These are phyloP conservation scores for Homolaphlyctis polyrhiza DNA, from an alignment of 371 early-diverging fungal species.

Conservation along the genomic window DNA sequence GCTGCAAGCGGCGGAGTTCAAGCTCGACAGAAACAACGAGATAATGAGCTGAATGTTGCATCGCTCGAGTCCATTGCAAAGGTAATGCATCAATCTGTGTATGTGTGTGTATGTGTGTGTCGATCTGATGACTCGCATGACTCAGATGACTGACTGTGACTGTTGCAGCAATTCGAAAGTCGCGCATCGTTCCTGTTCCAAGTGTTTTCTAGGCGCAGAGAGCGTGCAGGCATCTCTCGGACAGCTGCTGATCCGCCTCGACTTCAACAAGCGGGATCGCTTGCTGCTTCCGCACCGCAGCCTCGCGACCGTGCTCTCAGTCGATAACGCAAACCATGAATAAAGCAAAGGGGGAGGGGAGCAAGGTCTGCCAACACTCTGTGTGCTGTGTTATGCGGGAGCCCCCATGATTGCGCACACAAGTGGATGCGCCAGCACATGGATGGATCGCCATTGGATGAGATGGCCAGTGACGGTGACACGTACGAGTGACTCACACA, in stretches of 20 bases:
- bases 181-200: constrained; percentile 50
- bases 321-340: not conserved
- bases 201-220: constrained; percentile 39
- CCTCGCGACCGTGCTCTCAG: not conserved
- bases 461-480: too few relatives aligned
- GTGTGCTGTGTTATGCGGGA: too few relatives aligned
- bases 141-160: not conserved
- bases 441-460: too few relatives aligned
- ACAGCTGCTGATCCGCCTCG: constrained; percentile 4
- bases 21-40: constrained; percentile 1
- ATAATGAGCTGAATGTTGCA: not conserved
- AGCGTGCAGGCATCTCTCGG: constrained; percentile 11
- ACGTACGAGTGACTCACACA: too few relatives aligned
- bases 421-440: too few relatives aligned
- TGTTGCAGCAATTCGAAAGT: constrained; percentile 40
- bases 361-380: too few relatives aligned
- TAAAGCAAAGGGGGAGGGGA: too few relatives aligned
- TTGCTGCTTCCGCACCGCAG: too few relatives aligned
- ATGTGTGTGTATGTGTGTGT: not conserved
- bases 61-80: not conserved
- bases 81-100: not conserved
- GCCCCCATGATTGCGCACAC: too few relatives aligned
- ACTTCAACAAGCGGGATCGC: not conserved
- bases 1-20: too few relatives aligned
- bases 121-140: not conserved